These are phyloP conservation scores for Arthrobotrys sinensis DNA, from an alignment of 2,329 filamentous ascomycete species.

Conservation along the genomic window DNA sequence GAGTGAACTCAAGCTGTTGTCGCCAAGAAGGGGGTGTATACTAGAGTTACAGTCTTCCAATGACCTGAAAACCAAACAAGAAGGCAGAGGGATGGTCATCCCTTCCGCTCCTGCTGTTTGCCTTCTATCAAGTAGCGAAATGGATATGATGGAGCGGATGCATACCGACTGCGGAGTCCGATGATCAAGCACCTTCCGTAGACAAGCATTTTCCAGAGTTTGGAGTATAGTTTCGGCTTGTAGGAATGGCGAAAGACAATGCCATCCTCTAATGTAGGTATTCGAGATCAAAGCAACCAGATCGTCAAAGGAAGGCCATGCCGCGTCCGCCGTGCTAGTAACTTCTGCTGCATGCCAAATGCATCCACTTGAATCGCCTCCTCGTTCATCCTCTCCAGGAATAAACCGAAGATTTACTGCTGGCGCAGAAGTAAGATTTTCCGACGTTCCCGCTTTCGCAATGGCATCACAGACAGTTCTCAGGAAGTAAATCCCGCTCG, in stretches of 20 bases:
- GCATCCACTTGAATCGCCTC: slow-evolving; percentile 63
- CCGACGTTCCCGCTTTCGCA: slow-evolving; percentile 64
- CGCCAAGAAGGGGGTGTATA: slow-evolving; percentile 70
- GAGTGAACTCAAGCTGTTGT: slow-evolving; percentile 70
- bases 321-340: slow-evolving; percentile 30
- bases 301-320: slow-evolving; percentile 69
- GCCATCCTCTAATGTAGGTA: slow-evolving; percentile 74
- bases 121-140: slow-evolving; percentile 72
- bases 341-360: slow-evolving; percentile 68
- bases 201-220: slow-evolving; percentile 69
- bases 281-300: slow-evolving; percentile 71
- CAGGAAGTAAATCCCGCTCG: slow-evolving; percentile 75
- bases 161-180: slow-evolving; percentile 68
- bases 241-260: slow-evolving; percentile 73
- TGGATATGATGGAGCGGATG: slow-evolving; percentile 71
- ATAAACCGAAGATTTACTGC: slow-evolving; percentile 69
- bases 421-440: slow-evolving; percentile 65
- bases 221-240: slow-evolving; percentile 72
- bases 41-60: slow-evolving; percentile 72
- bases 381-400: slow-evolving; percentile 74
- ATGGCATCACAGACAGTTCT: slow-evolving; percentile 72
- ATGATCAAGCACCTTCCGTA: slow-evolving; percentile 65
- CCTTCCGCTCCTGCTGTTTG: slow-evolving; percentile 66
- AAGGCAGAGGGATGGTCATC: slow-evolving; percentile 66
- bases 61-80: slow-evolving; percentile 70